Evolutionary conservation across 495 filamentous ascomycete species (phyloP).

Genomic region (Pyrenula aspistea): DNA sequence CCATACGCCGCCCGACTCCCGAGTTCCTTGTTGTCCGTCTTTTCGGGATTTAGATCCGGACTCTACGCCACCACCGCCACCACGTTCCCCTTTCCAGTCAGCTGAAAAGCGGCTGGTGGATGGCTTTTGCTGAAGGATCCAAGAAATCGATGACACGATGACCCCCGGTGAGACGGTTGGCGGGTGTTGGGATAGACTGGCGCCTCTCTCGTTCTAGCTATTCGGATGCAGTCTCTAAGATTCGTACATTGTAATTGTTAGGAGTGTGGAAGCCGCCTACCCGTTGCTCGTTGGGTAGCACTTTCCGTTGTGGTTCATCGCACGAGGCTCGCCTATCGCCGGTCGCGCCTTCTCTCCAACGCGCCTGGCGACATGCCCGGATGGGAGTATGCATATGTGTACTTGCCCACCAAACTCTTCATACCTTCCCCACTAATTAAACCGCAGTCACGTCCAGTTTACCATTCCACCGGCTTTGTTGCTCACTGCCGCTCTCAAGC

Average conservation of each 20-base stretch:
- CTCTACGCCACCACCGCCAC: neutral
- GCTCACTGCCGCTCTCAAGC: slow-evolving; percentile 43
- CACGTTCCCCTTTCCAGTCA: neutral
- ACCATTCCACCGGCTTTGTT: slow-evolving; percentile 49
- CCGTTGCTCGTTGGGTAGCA: neutral
- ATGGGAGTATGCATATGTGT: slow-evolving; percentile 58
- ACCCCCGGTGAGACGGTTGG: neutral
- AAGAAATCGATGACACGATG: neutral
- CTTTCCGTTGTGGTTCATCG: neutral
- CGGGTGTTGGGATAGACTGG: neutral
- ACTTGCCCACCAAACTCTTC: too few relatives aligned
- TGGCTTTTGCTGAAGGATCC: neutral
- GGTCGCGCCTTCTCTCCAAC: neutral
- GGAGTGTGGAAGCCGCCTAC: neutral
- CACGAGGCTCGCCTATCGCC: neutral
- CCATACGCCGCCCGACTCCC: too few relatives aligned
- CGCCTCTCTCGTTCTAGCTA: neutral
- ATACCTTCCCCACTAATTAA: too few relatives aligned
- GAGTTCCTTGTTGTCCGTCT: too few relatives aligned
- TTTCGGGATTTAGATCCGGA: too few relatives aligned
- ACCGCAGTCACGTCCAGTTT: slow-evolving; percentile 50
- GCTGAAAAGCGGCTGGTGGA: slow-evolving; percentile 1
- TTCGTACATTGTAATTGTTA: neutral
- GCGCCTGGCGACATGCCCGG: slow-evolving; percentile 34
- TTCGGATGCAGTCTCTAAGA: neutral